A percentile compares a stretch with the other conserved stretches of the same genome.
These are phyloP conservation scores for Alternaria angustiovoidea DNA, from an alignment of 2,329 filamentous ascomycete species.

Conservation along the genomic window DNA sequence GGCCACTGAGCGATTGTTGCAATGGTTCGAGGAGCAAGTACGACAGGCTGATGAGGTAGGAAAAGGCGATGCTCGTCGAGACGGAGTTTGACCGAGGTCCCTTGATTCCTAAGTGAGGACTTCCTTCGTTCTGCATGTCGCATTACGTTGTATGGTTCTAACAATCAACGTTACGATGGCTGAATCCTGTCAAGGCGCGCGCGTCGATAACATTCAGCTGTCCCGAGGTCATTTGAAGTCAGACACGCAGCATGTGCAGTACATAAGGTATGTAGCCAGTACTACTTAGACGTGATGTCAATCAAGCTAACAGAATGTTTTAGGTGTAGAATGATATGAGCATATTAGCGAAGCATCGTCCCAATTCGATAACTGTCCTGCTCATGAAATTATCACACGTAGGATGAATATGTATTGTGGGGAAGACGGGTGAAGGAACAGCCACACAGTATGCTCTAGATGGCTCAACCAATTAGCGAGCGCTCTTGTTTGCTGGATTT, in stretches of 20 bases:
- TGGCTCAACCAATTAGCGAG: not conserved
- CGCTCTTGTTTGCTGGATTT: not conserved
- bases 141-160: not conserved
- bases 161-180: not conserved
- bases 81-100: not conserved
- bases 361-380: not conserved
- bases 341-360: not conserved
- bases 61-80: not conserved
- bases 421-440: not conserved
- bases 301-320: not conserved
- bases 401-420: not conserved
- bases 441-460: not conserved
- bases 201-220: not conserved
- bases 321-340: not conserved
- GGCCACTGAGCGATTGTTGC: slow-evolving; percentile 26
- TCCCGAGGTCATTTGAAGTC: not conserved
- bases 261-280: not conserved
- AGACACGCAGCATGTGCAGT: not conserved
- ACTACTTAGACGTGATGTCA: not conserved
- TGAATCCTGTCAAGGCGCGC: not conserved
- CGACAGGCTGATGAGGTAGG: slow-evolving; percentile 16
- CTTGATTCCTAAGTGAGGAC: not conserved
- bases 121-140: not conserved
- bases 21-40: slow-evolving; percentile 24
- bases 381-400: rapidly evolving